Evolutionary conservation across 768 basidiomycete species (phyloP), one percentile per base, ranked within the genome.

Genomic region (Gymnopilus dilepis): DNA sequence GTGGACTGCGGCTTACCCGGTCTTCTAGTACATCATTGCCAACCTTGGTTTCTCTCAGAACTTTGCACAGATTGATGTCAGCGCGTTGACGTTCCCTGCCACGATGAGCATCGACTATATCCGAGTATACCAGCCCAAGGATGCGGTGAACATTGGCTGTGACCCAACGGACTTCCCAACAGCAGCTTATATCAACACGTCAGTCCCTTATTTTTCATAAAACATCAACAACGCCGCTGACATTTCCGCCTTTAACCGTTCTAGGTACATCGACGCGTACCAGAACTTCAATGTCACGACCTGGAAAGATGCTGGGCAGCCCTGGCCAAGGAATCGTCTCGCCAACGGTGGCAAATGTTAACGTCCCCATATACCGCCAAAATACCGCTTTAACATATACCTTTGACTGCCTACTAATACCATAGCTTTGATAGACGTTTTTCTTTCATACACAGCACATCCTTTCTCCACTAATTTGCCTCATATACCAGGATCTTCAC

Each of bases 21-120:
- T 30, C n/a, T 47, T 34, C 17, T 34, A 70, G 69, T 70, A 70
- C 55, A 61, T 70, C 69, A 87, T 95, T 63, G 80, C 83, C 69
- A 94, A 94, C 72, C 76, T 93, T 67, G 94, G 91, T 57, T 85
- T 95, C 73, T 92, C 91, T 3, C 75, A 77, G 55, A 90, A 89
- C 73, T 95, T 96, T 37, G 76, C 76, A 2, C 53, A 75, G 2
- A 84, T 93, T 53, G 86, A 95, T 73, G 80, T 90, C 47, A 70
- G 82, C 21, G 72, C 85, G 45, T 74, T 95, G 21, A 75, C 74
- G 13, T 92, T 91, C 76, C 92, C 93, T 3, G 73, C 85, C 1
- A 75, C 70, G 7, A 87, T 95, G 90, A 80, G 77, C 56, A 79
- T 95, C 54, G 92, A 95, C 71, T 95, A 89, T 74, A 85, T 96